Conservation (phyloP, 805 yeast species). For the Lipomyces spencermartinsiae region DNA sequence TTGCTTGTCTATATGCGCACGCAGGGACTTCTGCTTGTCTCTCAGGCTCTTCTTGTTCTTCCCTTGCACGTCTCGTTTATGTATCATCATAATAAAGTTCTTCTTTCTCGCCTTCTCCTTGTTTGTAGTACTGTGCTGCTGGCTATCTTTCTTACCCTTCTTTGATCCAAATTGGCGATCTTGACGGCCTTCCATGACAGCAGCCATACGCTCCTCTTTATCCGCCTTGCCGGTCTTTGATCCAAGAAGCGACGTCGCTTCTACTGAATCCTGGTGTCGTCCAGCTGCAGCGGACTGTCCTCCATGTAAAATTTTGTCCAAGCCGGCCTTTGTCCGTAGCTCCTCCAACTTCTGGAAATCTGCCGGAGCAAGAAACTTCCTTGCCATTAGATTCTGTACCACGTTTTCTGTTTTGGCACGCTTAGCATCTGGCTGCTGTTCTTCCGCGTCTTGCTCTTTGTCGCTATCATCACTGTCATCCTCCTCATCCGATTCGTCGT, state of each 20-base stretch:
- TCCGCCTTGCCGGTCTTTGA: conserved; percentile 78
- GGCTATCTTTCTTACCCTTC: conserved; percentile 73
- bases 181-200: conserved; percentile 88
- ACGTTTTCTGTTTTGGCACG: conserved; percentile 47
- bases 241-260: conserved; percentile 77
- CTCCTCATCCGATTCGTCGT: conserved; percentile 42
- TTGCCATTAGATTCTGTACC: conserved; percentile 67
- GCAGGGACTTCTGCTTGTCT: conserved; percentile 84
- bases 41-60: conserved; percentile 87
- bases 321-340: conserved; percentile 81
- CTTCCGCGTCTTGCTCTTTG: conserved; percentile 13
- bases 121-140: conserved; percentile 88
- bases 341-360: conserved; percentile 96
- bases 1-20: conserved; percentile 87
- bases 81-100: conserved; percentile 99
- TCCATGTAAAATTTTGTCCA: conserved; percentile 74
- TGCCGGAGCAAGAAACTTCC: conserved; percentile 90
- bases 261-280: conserved; percentile 82
- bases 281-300: conserved; percentile 45
- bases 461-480: conserved; percentile 25
- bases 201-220: conserved; percentile 89
- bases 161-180: conserved; percentile 91
- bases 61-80: conserved; percentile 92
- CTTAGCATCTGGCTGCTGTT: conserved; percentile 21
- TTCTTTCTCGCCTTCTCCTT: conserved; percentile 96